These are phyloP conservation scores for Boletus subparvulus DNA, from an alignment of 768 basidiomycete species.

Conservation along the genomic window DNA sequence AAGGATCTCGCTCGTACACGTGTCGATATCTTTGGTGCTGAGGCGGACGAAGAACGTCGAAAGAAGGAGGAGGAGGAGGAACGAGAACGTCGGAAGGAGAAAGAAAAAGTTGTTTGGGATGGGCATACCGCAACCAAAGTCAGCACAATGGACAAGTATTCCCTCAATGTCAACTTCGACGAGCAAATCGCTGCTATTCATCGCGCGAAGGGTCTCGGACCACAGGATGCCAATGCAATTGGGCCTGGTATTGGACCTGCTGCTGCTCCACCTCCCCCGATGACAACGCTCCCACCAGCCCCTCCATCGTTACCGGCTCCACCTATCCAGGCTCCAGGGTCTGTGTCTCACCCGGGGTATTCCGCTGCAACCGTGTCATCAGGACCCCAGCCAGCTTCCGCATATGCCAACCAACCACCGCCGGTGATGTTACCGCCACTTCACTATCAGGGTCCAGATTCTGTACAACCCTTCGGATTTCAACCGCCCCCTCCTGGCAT, in stretches of 20 bases:
- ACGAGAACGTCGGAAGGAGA: slow-evolving; percentile 75
- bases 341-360: slow-evolving; percentile 51
- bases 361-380: slow-evolving; percentile 87
- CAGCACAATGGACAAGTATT: slow-evolving; percentile 89
- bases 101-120: slow-evolving; percentile 98
- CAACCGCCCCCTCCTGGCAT: slow-evolving; percentile 69
- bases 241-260: slow-evolving; percentile 87
- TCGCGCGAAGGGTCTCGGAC: slow-evolving; percentile 85
- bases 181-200: slow-evolving; percentile 98
- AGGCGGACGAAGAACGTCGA: slow-evolving; percentile 87
- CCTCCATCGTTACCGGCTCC: slow-evolving; percentile 75
- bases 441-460: slow-evolving; percentile 78
- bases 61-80: slow-evolving; percentile 87
- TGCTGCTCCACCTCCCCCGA: slow-evolving; percentile 60
- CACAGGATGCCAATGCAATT: slow-evolving; percentile 75
- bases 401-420: slow-evolving; percentile 52
- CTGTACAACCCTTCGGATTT: slow-evolving; percentile 76
- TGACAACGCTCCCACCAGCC: slow-evolving; percentile 64
- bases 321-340: slow-evolving; percentile 48
- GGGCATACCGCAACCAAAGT: slow-evolving; percentile 96
- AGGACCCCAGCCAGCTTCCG: slow-evolving; percentile 86
- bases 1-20: slow-evolving; percentile 92
- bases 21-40: slow-evolving; percentile 95
- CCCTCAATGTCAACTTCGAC: slow-evolving; percentile 90
- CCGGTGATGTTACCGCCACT: slow-evolving; percentile 85